Conservation (phyloP, 2,329 filamentous ascomycete genomes). For the Ceratocystis alfenasii region DNA sequence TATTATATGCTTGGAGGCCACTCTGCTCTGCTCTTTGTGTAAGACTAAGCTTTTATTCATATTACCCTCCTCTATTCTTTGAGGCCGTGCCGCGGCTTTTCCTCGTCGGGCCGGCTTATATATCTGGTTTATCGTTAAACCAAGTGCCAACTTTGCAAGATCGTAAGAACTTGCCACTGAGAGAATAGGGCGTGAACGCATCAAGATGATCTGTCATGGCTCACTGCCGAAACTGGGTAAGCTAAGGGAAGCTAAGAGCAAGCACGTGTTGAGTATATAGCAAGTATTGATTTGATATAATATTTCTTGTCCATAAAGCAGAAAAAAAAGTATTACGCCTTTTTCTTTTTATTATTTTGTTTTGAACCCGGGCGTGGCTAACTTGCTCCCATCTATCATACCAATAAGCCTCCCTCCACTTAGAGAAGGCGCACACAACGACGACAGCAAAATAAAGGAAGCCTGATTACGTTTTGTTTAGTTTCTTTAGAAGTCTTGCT, state of each 20-base stretch:
- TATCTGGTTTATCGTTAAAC: background rate
- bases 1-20: too few species aligned
- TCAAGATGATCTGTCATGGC: background rate
- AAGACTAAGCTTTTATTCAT: too few species aligned
- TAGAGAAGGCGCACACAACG: background rate
- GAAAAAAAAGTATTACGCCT: background rate
- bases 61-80: background rate
- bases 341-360: constrained; percentile 19
- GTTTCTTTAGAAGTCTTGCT: constrained; percentile 64
- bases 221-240: background rate
- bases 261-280: background rate
- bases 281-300: background rate
- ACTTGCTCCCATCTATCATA: constrained; percentile 11
- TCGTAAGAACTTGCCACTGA: background rate
- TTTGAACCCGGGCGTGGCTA: constrained; percentile 3
- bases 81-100: too few species aligned
- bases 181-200: background rate
- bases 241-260: background rate
- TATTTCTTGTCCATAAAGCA: background rate
- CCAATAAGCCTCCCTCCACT: background rate
- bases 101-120: background rate
- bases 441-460: background rate
- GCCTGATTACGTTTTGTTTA: constrained; percentile 25
- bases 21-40: too few species aligned
- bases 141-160: background rate